Evolutionary conservation across 2,329 filamentous ascomycete species (phyloP).

Genomic region (Ophiostoma populinum): DNA sequence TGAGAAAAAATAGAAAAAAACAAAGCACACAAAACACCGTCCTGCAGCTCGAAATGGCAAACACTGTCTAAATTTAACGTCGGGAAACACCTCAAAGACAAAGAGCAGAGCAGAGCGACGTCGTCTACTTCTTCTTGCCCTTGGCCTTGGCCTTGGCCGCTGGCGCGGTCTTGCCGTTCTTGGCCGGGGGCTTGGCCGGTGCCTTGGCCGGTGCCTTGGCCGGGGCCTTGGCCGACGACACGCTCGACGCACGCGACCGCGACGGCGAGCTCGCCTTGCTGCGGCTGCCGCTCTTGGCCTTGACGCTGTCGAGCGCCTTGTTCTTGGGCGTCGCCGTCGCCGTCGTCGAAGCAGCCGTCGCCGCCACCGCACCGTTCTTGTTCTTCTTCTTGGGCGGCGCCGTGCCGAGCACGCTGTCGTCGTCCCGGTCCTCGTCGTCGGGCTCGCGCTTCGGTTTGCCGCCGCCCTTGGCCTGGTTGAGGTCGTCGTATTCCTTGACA

Average conservation of each 20-base stretch:
- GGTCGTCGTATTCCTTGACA: constrained; percentile 79
- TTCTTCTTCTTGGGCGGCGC: constrained; percentile 88
- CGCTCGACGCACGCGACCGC: constrained; percentile 75
- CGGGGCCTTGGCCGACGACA: constrained; percentile 47
- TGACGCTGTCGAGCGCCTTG: constrained; percentile 80
- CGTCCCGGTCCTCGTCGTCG: constrained; percentile 71
- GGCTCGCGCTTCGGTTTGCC: constrained; percentile 54
- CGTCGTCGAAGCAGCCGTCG: neutral
- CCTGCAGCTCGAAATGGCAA: too few relatives aligned
- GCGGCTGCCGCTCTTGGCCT: constrained; percentile 40
- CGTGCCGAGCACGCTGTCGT: constrained; percentile 62
- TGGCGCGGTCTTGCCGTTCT: neutral
- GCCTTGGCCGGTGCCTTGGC: constrained; percentile 36
- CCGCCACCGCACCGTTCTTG: constrained; percentile 27
- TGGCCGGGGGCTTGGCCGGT: constrained; percentile 26
- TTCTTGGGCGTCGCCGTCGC: constrained; percentile 39
- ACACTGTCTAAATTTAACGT: too few relatives aligned
- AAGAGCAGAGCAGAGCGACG: too few relatives aligned
- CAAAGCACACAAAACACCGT: too few relatives aligned
- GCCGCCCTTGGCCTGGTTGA: constrained; percentile 29
- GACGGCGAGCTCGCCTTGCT: constrained; percentile 61
- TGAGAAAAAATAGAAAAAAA: too few relatives aligned
- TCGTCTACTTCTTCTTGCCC: constrained; percentile 10
- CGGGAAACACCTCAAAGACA: too few relatives aligned
- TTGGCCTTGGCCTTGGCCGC: constrained; percentile 11